phyloP scores from a whole-genome alignment of 2,329 filamentous ascomycete genomes.

The Colletotrichum falcatum region DNA sequence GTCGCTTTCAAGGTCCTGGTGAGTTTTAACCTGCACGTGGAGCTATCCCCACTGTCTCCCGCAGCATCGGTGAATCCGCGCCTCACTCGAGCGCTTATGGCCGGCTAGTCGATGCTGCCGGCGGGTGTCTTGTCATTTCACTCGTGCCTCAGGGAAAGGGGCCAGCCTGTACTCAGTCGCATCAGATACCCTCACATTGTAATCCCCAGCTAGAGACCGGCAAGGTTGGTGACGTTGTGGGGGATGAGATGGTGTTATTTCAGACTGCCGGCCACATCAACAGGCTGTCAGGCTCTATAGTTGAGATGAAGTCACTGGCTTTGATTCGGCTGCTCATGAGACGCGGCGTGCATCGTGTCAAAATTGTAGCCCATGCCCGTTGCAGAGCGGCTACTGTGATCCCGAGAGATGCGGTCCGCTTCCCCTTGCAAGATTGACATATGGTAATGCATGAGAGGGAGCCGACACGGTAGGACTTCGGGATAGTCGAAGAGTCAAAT shows the following conservation, averaged over 20 bases:
- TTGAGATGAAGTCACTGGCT: conserved; percentile 36
- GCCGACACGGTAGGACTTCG: background rate
- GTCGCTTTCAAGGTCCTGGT: conserved; percentile 51
- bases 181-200: conserved; percentile 46
- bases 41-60: too few relatives aligned
- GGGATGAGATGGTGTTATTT: conserved; percentile 45
- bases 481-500: too few relatives aligned
- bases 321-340: background rate
- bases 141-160: too few relatives aligned
- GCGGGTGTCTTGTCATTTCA: too few relatives aligned
- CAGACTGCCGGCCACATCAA: conserved; percentile 43
- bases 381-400: conserved; percentile 18
- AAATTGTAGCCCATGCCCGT: conserved; percentile 24
- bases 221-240: conserved; percentile 47
- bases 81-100: too few relatives aligned
- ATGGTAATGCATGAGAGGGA: too few relatives aligned
- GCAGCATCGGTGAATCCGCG: too few relatives aligned
- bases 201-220: conserved; percentile 49
- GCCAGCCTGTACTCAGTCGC: too few relatives aligned
- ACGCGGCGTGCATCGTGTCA: conserved; percentile 21
- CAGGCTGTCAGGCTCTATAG: conserved; percentile 39
- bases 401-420: conserved; percentile 23
- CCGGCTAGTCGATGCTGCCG: too few relatives aligned
- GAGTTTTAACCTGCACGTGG: too few relatives aligned
- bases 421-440: background rate